phyloP scores from a whole-genome alignment of 768 basidiomycete genomes.

The Tulasnella sp. region DNA sequence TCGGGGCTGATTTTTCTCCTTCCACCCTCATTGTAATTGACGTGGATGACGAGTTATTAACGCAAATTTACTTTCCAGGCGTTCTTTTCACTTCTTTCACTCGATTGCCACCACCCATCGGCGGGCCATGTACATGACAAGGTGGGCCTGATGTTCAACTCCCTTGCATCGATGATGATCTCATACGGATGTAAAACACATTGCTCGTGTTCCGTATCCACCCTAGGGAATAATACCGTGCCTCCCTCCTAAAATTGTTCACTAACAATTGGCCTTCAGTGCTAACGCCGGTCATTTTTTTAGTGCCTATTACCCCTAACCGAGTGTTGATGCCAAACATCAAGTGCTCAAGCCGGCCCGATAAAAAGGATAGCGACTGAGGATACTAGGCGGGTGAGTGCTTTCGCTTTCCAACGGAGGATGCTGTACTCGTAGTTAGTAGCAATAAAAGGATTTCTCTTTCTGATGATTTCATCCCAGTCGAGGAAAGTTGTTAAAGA shows the following conservation, averaged over 20 bases:
- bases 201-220: neutral
- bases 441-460: too few relatives aligned
- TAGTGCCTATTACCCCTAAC: neutral
- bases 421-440: too few relatives aligned
- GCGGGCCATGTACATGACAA: neutral
- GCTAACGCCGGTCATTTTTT: neutral
- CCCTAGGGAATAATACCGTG: conserved; percentile 1
- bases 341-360: too few relatives aligned
- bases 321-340: too few relatives aligned
- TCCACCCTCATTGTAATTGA: neutral
- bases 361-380: too few relatives aligned
- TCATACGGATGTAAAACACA: neutral
- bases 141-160: neutral
- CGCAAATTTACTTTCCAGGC: neutral
- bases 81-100: neutral
- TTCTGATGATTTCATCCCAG: neutral
- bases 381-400: too few relatives aligned
- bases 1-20: conserved; percentile 8
- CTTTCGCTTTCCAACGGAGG: too few relatives aligned
- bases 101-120: neutral
- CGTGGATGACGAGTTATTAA: neutral
- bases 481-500: neutral
- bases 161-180: neutral
- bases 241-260: conserved; percentile 4
- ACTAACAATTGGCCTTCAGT: neutral